Evolutionary conservation across 202 grass and related monocot species (phyloP).

Genomic region (Panicum virgatum): DNA sequence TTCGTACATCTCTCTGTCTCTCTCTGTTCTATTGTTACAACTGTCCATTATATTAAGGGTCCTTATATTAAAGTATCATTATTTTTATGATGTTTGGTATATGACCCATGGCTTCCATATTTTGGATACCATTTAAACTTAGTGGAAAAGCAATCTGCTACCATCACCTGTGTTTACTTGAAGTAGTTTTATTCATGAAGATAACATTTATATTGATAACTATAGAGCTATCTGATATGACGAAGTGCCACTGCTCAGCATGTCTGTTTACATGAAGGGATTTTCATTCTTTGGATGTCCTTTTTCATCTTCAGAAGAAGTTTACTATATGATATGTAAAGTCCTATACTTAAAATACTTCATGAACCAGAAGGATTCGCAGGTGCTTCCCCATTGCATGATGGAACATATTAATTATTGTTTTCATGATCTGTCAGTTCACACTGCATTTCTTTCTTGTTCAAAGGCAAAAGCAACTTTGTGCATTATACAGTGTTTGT

Average conservation of each 20-base stretch:
- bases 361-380: neutral
- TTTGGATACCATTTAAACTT: no score
- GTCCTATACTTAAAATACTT: neutral
- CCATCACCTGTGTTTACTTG: no score
- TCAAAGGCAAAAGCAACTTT: neutral
- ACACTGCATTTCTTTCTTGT: neutral
- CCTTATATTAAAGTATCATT: neutral
- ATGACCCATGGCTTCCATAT: no score
- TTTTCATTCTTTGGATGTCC: no score
- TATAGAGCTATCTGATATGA: neutral
- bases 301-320: no score
- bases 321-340: neutral
- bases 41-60: no score
- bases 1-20: neutral
- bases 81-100: no score
- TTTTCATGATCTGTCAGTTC: neutral
- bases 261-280: neutral
- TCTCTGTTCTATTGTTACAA: slow-evolving; percentile 11
- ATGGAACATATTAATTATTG: no score
- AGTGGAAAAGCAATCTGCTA: no score
- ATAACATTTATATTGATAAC: neutral
- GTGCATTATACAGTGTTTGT: no score
- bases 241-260: neutral
- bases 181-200: no score
- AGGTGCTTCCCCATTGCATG: neutral